A percentile compares a stretch with the other conserved stretches of the same genome.
These are phyloP conservation scores for Globisporangium splendens DNA, from an alignment of 352 stramenopile species.

Conservation along the genomic window DNA sequence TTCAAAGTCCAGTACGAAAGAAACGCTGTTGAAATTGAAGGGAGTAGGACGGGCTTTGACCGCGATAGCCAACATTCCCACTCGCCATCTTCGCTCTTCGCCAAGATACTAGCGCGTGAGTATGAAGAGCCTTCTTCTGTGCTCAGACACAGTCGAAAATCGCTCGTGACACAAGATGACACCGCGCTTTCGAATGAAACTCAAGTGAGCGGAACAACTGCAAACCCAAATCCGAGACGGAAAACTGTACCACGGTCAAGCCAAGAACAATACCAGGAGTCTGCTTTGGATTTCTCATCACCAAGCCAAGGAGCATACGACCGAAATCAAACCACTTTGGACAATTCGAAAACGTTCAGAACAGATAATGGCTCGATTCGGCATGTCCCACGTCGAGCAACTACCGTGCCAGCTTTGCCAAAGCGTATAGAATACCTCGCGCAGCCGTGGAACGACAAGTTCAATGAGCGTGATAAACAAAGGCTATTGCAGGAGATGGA, in stretches of 20 bases:
- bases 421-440: slow-evolving; percentile 46
- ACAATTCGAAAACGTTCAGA: neutral
- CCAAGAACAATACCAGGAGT: neutral
- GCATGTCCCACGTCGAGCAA: neutral
- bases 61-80: neutral
- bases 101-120: neutral
- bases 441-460: slow-evolving; percentile 44
- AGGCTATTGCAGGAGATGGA: slow-evolving; percentile 57
- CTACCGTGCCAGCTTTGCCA: slow-evolving; percentile 6
- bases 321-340: neutral
- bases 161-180: neutral
- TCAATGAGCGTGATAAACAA: slow-evolving; percentile 61
- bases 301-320: neutral
- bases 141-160: neutral
- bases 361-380: neutral
- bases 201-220: too few relatives aligned
- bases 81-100: neutral
- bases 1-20: too few relatives aligned
- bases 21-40: too few relatives aligned
- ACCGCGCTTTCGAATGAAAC: neutral
- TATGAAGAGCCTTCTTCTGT: neutral
- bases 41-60: neutral
- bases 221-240: neutral
- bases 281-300: neutral
- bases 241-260: slow-evolving; percentile 1